Base-by-base conservation (phyloP, 768 basidiomycete species). In the Tephrocybe sp. region DNA sequence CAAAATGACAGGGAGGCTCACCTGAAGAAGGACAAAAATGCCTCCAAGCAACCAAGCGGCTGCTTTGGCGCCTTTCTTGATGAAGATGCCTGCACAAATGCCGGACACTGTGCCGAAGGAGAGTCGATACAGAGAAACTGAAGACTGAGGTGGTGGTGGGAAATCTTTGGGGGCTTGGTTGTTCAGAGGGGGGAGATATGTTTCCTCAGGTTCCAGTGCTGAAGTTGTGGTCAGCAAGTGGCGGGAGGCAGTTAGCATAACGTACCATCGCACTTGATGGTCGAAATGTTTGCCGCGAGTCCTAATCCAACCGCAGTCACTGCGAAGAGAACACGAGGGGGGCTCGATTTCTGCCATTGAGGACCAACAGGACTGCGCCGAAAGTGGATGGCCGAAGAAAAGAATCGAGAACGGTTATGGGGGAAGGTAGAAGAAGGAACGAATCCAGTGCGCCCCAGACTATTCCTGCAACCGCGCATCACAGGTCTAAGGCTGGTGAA, bases 51-150 rank as follows among this genome's bases (percentile, higher is more conserved):
- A 64, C 70, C 93, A 94, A 0, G 94, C 96, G 10, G 86, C 68
- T 2, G 81, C 75, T 65, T 86, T 90, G 7, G 86, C 82, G n/a
- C 96, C 95, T 68, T 96, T 98, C 72, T 97, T 98, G 59, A 96
- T 75, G 63, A 98, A 98, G 0, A 98, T 78, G 0, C 96, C 96
- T 0, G 92, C 84, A 61, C 93, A 97, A 36, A 98, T 65, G 0
- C 96, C 96, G 50, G 85, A 81, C 0, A 90, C 85, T 4, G 93
- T 90, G 10, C 96, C 96, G 64, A 98, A 98, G 0, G 85, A 76
- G 23, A 98, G 80, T 58, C 96, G 87, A 62, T 87, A 87, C 17
- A 83, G 51, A 48, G 85, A 90, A n/a, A 97, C 74, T 0, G 83
- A 77, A n/a, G 93, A 93, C 39, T 69, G 58, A 1, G 88, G 88